Evolutionary conservation across 1,139 yeast genomes (phyloP).

Genomic region (Maudiozyma humilis): DNA sequence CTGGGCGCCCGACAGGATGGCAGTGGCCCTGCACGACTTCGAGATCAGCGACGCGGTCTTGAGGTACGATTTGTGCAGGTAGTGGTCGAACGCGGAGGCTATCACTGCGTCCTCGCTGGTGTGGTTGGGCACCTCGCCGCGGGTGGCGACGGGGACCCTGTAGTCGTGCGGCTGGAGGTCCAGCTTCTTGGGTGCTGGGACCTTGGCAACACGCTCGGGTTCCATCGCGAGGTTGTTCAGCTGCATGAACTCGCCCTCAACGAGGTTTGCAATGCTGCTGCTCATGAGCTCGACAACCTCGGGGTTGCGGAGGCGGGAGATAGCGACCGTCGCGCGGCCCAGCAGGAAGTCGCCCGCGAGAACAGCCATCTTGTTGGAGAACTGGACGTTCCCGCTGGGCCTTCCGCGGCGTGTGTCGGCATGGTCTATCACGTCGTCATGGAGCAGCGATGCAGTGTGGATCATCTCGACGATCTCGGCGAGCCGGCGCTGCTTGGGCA

Average conservation of each 20-base stretch:
- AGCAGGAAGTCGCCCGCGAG: slow-evolving; percentile 91
- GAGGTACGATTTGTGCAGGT: slow-evolving; percentile 86
- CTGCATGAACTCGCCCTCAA: slow-evolving; percentile 98
- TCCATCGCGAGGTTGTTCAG: slow-evolving; percentile 79
- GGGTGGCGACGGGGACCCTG: slow-evolving; percentile 35
- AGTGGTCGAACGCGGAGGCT: slow-evolving; percentile 86
- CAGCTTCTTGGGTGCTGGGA: slow-evolving; percentile 50
- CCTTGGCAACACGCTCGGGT: slow-evolving; percentile 39
- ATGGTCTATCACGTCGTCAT: slow-evolving; percentile 94
- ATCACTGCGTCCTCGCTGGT: slow-evolving; percentile 53
- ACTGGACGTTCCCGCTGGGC: slow-evolving; percentile 88
- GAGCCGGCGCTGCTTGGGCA: slow-evolving; percentile 87
- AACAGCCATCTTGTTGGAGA: slow-evolving; percentile 94
- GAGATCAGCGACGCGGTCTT: slow-evolving; percentile 94
- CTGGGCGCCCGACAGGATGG: slow-evolving; percentile 81
- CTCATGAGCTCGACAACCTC: slow-evolving; percentile 93
- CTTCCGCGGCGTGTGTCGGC: slow-evolving; percentile 86
- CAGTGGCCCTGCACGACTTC: slow-evolving; percentile 90
- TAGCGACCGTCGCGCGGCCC: slow-evolving; percentile 93
- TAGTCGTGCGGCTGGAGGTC: slow-evolving; percentile 55
- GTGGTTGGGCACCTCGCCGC: background rate
- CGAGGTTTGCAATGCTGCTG: slow-evolving; percentile 91
- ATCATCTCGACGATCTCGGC: slow-evolving; percentile 98
- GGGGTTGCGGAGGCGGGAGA: slow-evolving; percentile 88
- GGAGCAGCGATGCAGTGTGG: slow-evolving; percentile 92